Evolutionary conservation across 768 basidiomycete species (phyloP).

Genomic region (Royoungia palumana): DNA sequence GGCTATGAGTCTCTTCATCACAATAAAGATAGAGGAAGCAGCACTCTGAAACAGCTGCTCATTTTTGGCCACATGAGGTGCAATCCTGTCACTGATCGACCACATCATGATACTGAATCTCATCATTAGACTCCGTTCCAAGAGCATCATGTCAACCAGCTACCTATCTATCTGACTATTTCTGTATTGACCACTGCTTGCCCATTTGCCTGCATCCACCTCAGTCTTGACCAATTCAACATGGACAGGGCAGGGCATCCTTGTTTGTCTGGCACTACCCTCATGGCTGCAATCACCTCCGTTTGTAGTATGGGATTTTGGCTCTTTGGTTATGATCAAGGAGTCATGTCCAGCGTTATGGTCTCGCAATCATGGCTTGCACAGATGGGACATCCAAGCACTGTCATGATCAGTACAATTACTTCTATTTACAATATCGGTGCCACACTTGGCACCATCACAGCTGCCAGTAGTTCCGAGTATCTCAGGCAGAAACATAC

Average conservation of each 20-base stretch:
- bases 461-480: slow-evolving; percentile 12
- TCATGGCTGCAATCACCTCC: slow-evolving; percentile 14
- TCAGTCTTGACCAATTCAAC: too few relatives aligned
- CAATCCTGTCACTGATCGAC: too few relatives aligned
- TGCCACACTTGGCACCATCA: slow-evolving; percentile 10
- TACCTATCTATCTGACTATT: neutral
- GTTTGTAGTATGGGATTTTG: slow-evolving; percentile 14
- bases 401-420: slow-evolving; percentile 16
- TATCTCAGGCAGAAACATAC: slow-evolving; percentile 12
- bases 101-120: too few relatives aligned
- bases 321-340: slow-evolving; percentile 18
- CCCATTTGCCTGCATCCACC: too few relatives aligned
- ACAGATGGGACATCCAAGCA: slow-evolving; percentile 14
- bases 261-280: slow-evolving; percentile 4
- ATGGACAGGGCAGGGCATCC: slow-evolving; percentile 14
- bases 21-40: too few relatives aligned
- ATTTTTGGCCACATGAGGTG: too few relatives aligned
- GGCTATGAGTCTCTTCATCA: too few relatives aligned
- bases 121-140: neutral
- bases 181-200: neutral
- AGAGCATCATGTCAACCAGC: neutral
- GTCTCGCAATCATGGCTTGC: slow-evolving; percentile 11
- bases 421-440: slow-evolving; percentile 18
- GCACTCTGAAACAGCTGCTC: too few relatives aligned
- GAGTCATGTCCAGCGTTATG: slow-evolving; percentile 15